Conservation (phyloP, 257 asterid species). For the Ilex aquifolium region DNA sequence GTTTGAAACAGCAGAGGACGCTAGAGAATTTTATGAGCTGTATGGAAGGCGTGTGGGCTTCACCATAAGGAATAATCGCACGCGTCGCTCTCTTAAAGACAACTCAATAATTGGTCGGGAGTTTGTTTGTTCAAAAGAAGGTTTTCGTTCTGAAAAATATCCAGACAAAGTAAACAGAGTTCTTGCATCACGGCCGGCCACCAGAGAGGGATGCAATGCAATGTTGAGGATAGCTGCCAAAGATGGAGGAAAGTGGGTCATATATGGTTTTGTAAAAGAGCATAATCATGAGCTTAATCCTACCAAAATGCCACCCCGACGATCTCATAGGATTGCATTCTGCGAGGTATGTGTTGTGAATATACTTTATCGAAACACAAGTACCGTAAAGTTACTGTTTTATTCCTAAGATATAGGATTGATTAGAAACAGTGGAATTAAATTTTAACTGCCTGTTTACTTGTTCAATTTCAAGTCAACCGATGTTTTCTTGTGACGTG, state of each 20-base stretch:
- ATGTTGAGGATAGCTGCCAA: constrained; percentile 3
- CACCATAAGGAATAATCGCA: background rate
- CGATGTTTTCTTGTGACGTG: no score
- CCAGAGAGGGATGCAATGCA: constrained; percentile 6
- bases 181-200: background rate
- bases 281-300: constrained; percentile 5
- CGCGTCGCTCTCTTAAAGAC: background rate
- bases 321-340: background rate
- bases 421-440: no score
- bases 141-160: background rate
- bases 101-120: constrained; percentile 1
- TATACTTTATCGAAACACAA: no score
- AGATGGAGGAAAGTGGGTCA: constrained; percentile 4
- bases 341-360: background rate
- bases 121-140: constrained; percentile 11
- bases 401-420: no score
- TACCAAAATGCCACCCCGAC: background rate
- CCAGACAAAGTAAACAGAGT: background rate
- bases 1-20: constrained; percentile 1
- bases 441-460: no score
- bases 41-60: background rate
- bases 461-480: no score
- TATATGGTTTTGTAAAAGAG: background rate
- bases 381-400: no score
- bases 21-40: background rate